A percentile compares a stretch with the other conserved stretches of the same genome.
Conservation (phyloP, 2,329 filamentous ascomycete genomes). For the Pseudogymnoascus sp. region DNA sequence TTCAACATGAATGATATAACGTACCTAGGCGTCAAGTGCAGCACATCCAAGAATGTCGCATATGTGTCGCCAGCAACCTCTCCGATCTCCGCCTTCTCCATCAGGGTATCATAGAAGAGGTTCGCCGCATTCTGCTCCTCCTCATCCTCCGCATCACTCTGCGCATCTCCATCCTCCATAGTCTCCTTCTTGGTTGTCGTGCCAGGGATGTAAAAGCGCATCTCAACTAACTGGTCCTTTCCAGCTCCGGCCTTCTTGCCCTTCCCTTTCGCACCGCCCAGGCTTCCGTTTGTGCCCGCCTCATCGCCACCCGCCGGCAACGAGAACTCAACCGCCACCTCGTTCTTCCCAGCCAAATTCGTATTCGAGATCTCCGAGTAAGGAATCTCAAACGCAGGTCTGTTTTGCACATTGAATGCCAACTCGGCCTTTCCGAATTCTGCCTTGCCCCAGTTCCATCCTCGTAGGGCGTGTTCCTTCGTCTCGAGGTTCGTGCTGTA, state of each 20-base stretch:
- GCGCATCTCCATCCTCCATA: slow-evolving; percentile 57
- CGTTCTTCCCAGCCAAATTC: slow-evolving; percentile 93
- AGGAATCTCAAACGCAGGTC: slow-evolving; percentile 91
- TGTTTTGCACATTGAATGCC: slow-evolving; percentile 92
- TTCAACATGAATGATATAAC: slow-evolving; percentile 19
- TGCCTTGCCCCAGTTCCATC: slow-evolving; percentile 99
- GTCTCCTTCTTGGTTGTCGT: slow-evolving; percentile 70
- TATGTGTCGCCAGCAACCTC: slow-evolving; percentile 98
- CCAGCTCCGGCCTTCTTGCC: slow-evolving; percentile 87
- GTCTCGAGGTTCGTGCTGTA: slow-evolving; percentile 89
- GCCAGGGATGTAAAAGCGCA: slow-evolving; percentile 97
- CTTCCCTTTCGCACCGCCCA: slow-evolving; percentile 65
- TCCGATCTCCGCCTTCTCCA: slow-evolving; percentile 98
- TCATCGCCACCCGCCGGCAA: slow-evolving; percentile 65
- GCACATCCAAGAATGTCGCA: slow-evolving; percentile 90
- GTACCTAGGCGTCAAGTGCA: slow-evolving; percentile 90
- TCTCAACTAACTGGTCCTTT: slow-evolving; percentile 90
- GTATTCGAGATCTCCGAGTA: slow-evolving; percentile 98
- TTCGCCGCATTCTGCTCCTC: slow-evolving; percentile 93
- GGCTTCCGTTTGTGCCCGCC: slow-evolving; percentile 58
- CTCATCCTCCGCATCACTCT: slow-evolving; percentile 48
- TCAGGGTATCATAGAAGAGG: slow-evolving; percentile 95
- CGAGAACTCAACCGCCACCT: slow-evolving; percentile 92
- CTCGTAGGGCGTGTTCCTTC: slow-evolving; percentile 87
- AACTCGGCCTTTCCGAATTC: slow-evolving; percentile 95